phyloP scores from a whole-genome alignment of 2,329 filamentous ascomycete species.

The Cadophora sp. region DNA sequence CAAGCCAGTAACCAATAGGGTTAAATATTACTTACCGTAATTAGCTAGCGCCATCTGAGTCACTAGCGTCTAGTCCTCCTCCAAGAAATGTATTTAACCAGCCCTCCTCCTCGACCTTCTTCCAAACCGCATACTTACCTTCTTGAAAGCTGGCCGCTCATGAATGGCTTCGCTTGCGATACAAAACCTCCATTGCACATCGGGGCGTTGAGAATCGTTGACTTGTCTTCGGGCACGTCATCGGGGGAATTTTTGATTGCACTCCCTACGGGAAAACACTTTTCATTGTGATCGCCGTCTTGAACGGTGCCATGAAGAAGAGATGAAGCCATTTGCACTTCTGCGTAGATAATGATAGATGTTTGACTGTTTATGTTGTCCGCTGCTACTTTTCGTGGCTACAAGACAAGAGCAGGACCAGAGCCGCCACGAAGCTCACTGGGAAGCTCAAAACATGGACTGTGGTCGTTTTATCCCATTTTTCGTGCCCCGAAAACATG shows the following conservation, averaged over 20 bases:
- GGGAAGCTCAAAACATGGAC: too few relatives aligned
- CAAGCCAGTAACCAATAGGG: too few relatives aligned
- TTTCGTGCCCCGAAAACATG: too few relatives aligned
- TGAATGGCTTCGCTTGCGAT: constrained; percentile 38
- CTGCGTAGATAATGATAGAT: background rate
- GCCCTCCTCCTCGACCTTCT: too few relatives aligned
- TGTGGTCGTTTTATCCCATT: too few relatives aligned
- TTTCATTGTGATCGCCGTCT: constrained; percentile 49
- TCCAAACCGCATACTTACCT: constrained; percentile 50
- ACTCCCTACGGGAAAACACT: constrained; percentile 29
- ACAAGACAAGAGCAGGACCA: too few relatives aligned
- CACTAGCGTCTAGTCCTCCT: too few relatives aligned
- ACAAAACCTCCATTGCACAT: constrained; percentile 63
- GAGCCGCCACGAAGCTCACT: too few relatives aligned
- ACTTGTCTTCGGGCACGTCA: constrained; percentile 46
- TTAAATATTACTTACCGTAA: too few relatives aligned
- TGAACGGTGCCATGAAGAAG: constrained; percentile 22
- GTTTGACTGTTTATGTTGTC: background rate
- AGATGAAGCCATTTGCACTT: background rate
- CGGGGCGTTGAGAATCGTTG: constrained; percentile 54
- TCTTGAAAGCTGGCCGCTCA: constrained; percentile 43
- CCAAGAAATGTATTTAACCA: too few relatives aligned
- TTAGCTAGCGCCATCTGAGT: too few relatives aligned
- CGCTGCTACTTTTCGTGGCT: too few relatives aligned
- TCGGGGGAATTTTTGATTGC: constrained; percentile 48